Evolutionary conservation across 257 asterid genomes (phyloP).

Genomic region (Parsonsia alboflavescens): DNA sequence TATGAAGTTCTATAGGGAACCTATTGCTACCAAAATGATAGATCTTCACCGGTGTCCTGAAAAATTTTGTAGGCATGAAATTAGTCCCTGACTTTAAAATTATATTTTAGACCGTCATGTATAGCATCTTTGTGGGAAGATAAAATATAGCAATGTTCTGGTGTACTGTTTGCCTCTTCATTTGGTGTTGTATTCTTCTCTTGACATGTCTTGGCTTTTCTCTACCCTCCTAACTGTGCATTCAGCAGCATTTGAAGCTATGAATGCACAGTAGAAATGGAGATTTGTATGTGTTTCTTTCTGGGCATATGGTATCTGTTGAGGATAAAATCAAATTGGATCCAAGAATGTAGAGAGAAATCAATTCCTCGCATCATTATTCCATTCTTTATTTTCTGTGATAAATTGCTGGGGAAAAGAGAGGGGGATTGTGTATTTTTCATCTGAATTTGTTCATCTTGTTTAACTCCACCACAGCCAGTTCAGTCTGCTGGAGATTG

Average conservation of each 20-base stretch:
- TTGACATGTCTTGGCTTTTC: neutral
- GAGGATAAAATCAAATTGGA: neutral
- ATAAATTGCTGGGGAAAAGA: too few relatives aligned
- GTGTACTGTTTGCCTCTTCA: neutral
- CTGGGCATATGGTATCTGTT: neutral
- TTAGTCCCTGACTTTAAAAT: neutral
- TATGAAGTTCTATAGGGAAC: slow-evolving; percentile 1
- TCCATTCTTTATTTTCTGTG: neutral
- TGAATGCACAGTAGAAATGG: neutral
- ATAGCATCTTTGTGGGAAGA: slow-evolving; percentile 8
- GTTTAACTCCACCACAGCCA: too few relatives aligned
- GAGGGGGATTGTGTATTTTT: too few relatives aligned
- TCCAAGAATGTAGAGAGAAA: neutral
- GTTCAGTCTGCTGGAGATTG: too few relatives aligned
- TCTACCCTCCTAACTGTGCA: neutral
- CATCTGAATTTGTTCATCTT: too few relatives aligned
- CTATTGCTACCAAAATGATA: neutral
- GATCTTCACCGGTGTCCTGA: neutral
- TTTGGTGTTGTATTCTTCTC: neutral
- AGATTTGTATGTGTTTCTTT: neutral
- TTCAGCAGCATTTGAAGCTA: neutral
- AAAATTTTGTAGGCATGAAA: slow-evolving; percentile 11
- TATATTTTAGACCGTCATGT: neutral
- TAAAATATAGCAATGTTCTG: slow-evolving; percentile 9
- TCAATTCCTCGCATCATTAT: neutral